These are phyloP conservation scores for Diaporthe sp. DNA, from an alignment of 2,329 filamentous ascomycete species.

Conservation along the genomic window DNA sequence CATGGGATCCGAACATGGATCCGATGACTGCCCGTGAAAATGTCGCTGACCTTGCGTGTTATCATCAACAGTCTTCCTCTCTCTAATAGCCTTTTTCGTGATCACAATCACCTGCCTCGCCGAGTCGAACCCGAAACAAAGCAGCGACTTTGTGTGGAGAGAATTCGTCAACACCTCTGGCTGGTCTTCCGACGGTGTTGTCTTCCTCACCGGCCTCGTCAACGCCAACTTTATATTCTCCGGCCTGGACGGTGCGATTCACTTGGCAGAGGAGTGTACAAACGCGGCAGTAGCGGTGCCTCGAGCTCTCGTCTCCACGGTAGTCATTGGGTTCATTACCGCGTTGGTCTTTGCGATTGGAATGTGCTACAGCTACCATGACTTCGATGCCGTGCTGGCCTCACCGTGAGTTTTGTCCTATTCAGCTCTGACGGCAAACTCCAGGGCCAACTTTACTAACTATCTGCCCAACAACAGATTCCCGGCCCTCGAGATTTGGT, in stretches of 20 bases:
- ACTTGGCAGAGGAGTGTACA: conserved; percentile 53
- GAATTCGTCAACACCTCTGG: conserved; percentile 47
- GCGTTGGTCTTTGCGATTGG: conserved; percentile 48
- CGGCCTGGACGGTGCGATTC: conserved; percentile 52
- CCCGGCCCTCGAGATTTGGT: conserved; percentile 37
- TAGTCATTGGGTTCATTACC: conserved; percentile 50
- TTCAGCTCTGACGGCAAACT: fast-evolving
- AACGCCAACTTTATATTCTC: conserved; percentile 53
- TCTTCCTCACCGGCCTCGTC: conserved; percentile 54
- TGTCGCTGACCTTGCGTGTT: background rate
- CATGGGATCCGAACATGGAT: too few relatives aligned
- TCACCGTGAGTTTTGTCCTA: conserved; percentile 26
- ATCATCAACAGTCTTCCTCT: conserved; percentile 41
- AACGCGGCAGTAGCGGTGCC: conserved; percentile 48
- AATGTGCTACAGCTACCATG: conserved; percentile 44
- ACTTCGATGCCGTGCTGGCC: conserved; percentile 40
- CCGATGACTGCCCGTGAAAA: too few relatives aligned
- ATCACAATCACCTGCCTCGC: conserved; percentile 48
- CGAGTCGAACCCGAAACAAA: conserved; percentile 41
- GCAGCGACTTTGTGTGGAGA: conserved; percentile 47
- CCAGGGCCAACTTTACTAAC: background rate
- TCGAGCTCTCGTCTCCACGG: conserved; percentile 48
- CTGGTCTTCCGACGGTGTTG: conserved; percentile 47
- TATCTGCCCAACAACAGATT: background rate
- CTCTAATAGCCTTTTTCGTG: conserved; percentile 47